Percentiles rank a stretch among this genome's conserved stretches.
Conservation (phyloP, 164 flowering plant species). For the Hamamelis virginiana region DNA sequence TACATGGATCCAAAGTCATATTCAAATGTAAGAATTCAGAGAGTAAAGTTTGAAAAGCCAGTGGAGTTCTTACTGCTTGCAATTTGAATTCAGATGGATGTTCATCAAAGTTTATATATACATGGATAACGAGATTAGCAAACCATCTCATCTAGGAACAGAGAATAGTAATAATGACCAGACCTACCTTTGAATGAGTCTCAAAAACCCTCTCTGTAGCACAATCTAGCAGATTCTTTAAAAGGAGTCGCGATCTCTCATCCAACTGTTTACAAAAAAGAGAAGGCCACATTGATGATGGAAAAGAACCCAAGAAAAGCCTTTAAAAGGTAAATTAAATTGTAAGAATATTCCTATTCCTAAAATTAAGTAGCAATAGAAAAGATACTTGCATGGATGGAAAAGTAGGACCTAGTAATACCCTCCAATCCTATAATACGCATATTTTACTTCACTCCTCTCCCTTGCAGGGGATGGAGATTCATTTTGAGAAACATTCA, state of each 20-base stretch:
- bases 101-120: no score
- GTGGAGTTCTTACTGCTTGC: neutral
- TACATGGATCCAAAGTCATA: neutral
- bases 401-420: no score
- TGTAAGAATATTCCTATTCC: no score
- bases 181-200: slow-evolving; percentile 29
- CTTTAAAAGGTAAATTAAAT: no score
- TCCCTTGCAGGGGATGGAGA: no score
- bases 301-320: neutral
- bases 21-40: neutral
- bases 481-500: no score
- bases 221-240: slow-evolving; percentile 43
- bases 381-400: no score
- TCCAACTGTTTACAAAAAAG: slow-evolving; percentile 29
- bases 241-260: slow-evolving; percentile 28
- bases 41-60: neutral
- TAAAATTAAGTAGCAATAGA: no score
- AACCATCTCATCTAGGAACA: neutral
- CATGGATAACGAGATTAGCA: no score
- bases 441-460: no score
- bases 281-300: neutral
- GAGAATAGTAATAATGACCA: neutral
- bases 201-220: slow-evolving; percentile 31
- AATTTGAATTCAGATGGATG: neutral
- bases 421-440: no score